Conservation (phyloP, 352 stramenopile species). For the Phytophthora citricola region DNA sequence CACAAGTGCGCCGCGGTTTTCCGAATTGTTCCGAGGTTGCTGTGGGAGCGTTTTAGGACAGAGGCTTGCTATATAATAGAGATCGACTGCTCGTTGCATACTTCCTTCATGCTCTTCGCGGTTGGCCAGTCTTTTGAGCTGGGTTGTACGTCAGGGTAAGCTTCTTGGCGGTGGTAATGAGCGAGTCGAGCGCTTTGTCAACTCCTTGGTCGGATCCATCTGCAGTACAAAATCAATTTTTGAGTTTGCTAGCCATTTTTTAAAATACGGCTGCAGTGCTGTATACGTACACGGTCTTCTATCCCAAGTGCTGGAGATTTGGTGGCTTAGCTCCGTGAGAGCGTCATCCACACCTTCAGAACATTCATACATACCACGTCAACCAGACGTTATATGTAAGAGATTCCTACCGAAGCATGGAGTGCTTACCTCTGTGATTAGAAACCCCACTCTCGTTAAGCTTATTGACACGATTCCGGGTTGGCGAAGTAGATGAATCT, state of each 20-base stretch:
- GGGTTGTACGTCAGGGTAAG: conserved; percentile 57
- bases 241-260: too few relatives aligned
- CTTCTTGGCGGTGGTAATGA: conserved; percentile 72
- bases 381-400: background rate
- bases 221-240: conserved; percentile 1
- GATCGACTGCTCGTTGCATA: conserved; percentile 40
- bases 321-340: conserved; percentile 62
- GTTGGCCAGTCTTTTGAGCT: conserved; percentile 13
- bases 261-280: too few relatives aligned
- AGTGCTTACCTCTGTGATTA: conserved; percentile 36
- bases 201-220: conserved; percentile 47
- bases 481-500: conserved; percentile 27
- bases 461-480: conserved; percentile 15
- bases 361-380: conserved; percentile 12
- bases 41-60: conserved; percentile 26
- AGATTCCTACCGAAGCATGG: background rate
- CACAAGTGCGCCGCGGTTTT: conserved; percentile 22
- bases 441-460: conserved; percentile 2
- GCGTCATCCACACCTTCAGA: conserved; percentile 65
- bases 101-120: conserved; percentile 14
- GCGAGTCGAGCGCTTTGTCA: conserved; percentile 58
- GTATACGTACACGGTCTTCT: conserved; percentile 26
- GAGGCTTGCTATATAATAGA: conserved; percentile 52
- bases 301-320: conserved; percentile 52
- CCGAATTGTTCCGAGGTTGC: conserved; percentile 18